Percentiles rank a stretch among this genome's conserved stretches.
phyloP scores from a whole-genome alignment of 768 basidiomycete species.

The Panellus pusillus region DNA sequence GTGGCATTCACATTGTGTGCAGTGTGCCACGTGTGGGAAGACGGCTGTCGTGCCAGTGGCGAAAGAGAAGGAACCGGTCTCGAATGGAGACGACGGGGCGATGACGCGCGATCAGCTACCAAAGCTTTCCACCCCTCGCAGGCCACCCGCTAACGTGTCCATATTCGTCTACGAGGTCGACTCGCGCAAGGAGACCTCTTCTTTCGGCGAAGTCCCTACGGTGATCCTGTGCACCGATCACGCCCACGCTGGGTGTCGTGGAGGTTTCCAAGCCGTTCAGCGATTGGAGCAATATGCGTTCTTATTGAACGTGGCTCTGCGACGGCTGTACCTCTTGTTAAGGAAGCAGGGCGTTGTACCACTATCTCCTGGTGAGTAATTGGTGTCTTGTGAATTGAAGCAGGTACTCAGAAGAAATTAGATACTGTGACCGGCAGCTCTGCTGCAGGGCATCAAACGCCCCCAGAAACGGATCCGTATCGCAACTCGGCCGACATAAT shows the following conservation, averaged over 20 bases:
- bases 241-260: slow-evolving; percentile 60
- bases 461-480: slow-evolving; percentile 70
- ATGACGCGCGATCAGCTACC: slow-evolving; percentile 42
- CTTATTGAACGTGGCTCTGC: slow-evolving; percentile 90
- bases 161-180: slow-evolving; percentile 78
- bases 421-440: slow-evolving; percentile 15
- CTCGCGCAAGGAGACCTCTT: slow-evolving; percentile 62
- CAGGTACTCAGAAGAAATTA: slow-evolving; percentile 1
- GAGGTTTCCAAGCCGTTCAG: slow-evolving; percentile 89
- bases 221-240: slow-evolving; percentile 80
- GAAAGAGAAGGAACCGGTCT: slow-evolving; percentile 46
- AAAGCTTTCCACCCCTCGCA: slow-evolving; percentile 63
- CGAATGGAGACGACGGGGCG: slow-evolving; percentile 48
- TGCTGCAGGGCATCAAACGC: slow-evolving; percentile 24
- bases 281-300: slow-evolving; percentile 97
- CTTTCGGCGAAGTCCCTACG: slow-evolving; percentile 73
- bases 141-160: slow-evolving; percentile 79
- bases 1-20: slow-evolving; percentile 96
- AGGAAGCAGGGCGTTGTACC: slow-evolving; percentile 90
- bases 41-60: slow-evolving; percentile 61
- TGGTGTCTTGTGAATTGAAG: slow-evolving; percentile 1
- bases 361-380: slow-evolving; percentile 64
- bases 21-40: slow-evolving; percentile 79
- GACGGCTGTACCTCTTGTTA: slow-evolving; percentile 83
- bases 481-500: slow-evolving; percentile 89